These are phyloP conservation scores for Russula dissimulans DNA, from an alignment of 768 basidiomycete species.

Conservation along the genomic window DNA sequence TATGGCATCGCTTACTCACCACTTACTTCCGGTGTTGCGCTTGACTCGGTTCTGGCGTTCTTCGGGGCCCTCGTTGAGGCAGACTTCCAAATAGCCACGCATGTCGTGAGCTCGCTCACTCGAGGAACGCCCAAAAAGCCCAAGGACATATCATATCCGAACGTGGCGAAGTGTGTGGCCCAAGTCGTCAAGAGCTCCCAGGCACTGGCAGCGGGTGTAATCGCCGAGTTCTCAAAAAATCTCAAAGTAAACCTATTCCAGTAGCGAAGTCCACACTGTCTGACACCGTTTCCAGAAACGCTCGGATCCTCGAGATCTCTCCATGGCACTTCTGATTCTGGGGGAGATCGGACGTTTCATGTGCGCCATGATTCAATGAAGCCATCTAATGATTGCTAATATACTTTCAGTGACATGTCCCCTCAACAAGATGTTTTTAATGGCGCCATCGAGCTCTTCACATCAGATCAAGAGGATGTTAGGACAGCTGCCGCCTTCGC, in stretches of 20 bases:
- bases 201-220: constrained; percentile 68
- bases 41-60: constrained; percentile 79
- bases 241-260: constrained; percentile 48
- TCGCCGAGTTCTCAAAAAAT: constrained; percentile 75
- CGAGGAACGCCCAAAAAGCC: constrained; percentile 55
- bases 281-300: constrained; percentile 5
- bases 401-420: constrained; percentile 69
- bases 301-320: constrained; percentile 49
- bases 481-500: constrained; percentile 91
- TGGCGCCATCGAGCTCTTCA: constrained; percentile 63
- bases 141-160: constrained; percentile 50
- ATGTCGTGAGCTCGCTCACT: constrained; percentile 70
- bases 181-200: constrained; percentile 67
- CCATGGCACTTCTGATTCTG: constrained; percentile 78
- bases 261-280: not conserved
- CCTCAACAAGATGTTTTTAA: constrained; percentile 71
- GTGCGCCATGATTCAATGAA: constrained; percentile 36
- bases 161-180: constrained; percentile 80
- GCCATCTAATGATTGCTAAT: not conserved
- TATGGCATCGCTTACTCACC: constrained; percentile 74
- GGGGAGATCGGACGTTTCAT: constrained; percentile 91
- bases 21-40: constrained; percentile 60
- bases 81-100: constrained; percentile 73
- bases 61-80: constrained; percentile 75
- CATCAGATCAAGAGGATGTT: constrained; percentile 73